A percentile compares a stretch with the other conserved stretches of the same genome.
These are phyloP conservation scores for Orbilia blumenaviensis DNA, from an alignment of 2,329 filamentous ascomycete genomes.

Conservation along the genomic window DNA sequence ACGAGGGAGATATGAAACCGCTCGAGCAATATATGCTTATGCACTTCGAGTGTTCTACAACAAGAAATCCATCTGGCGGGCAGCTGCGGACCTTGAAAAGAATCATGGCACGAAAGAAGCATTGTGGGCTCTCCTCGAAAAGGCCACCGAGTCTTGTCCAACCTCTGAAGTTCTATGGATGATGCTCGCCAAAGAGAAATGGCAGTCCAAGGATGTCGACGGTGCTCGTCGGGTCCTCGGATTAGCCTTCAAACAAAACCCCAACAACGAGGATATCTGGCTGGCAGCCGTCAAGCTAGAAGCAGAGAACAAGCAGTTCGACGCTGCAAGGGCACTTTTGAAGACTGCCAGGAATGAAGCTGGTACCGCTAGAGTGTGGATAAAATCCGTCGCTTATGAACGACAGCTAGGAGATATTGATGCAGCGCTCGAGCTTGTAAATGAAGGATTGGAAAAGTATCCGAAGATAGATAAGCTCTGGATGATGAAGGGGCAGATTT, in stretches of 20 bases:
- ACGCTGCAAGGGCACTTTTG: constrained; percentile 82
- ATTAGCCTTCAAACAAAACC: constrained; percentile 91
- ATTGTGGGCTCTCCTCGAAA: constrained; percentile 85
- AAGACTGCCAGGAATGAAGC: constrained; percentile 85
- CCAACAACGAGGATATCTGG: constrained; percentile 98
- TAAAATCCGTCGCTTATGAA: constrained; percentile 94
- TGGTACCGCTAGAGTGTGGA: constrained; percentile 95
- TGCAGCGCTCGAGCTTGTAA: constrained; percentile 83
- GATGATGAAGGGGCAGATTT: constrained; percentile 99
- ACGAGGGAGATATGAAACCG: constrained; percentile 85
- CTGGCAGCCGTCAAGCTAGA: constrained; percentile 95
- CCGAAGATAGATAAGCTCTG: constrained; percentile 87
- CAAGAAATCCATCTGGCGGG: constrained; percentile 87
- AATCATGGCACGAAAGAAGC: constrained; percentile 85
- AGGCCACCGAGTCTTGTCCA: constrained; percentile 91
- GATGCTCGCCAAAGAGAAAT: constrained; percentile 93
- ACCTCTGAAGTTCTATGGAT: constrained; percentile 93
- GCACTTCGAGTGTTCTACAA: constrained; percentile 88
- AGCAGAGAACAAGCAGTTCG: constrained; percentile 83
- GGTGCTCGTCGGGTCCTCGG: constrained; percentile 85
- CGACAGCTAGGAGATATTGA: constrained; percentile 81
- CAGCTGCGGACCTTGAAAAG: constrained; percentile 88
- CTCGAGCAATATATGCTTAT: constrained; percentile 91
- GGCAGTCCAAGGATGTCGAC: constrained; percentile 86
- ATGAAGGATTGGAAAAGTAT: constrained; percentile 85